Conservation (phyloP, 371 early-diverging fungal genomes). For the Parasitella parasitica region DNA sequence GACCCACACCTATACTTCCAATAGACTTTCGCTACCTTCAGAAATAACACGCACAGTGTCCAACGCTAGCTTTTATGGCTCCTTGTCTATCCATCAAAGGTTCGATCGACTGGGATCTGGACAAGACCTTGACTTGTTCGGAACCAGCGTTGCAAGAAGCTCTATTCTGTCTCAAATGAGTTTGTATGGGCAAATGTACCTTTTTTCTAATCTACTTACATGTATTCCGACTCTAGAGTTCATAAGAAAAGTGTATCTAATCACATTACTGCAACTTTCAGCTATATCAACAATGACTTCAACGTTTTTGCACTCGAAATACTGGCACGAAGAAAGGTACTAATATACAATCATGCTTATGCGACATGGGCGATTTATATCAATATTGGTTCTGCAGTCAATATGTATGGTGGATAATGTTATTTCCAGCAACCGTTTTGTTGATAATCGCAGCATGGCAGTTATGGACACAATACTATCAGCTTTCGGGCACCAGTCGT, state of each 20-base stretch:
- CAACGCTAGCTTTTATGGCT: slow-evolving; percentile 6
- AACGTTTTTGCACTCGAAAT: neutral
- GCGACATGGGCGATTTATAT: no score
- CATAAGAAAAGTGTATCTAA: slow-evolving; percentile 16
- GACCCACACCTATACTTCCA: neutral
- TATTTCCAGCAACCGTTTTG: slow-evolving; percentile 27
- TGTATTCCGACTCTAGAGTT: slow-evolving; percentile 8
- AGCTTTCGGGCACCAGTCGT: slow-evolving; percentile 24
- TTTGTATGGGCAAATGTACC: no score
- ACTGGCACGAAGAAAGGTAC: slow-evolving; percentile 23
- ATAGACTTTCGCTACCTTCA: slow-evolving; percentile 2
- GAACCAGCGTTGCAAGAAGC: slow-evolving; percentile 33
- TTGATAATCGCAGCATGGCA: slow-evolving; percentile 31
- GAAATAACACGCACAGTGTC: neutral
- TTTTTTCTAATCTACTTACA: no score
- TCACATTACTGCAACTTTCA: slow-evolving; percentile 3
- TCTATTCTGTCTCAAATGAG: slow-evolving; percentile 38
- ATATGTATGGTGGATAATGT: slow-evolving; percentile 38
- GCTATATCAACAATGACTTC: neutral
- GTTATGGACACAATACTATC: slow-evolving; percentile 44
- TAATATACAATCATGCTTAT: no score
- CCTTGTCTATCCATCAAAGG: slow-evolving; percentile 7
- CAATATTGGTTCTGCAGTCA: no score
- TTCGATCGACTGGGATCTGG: slow-evolving; percentile 36
- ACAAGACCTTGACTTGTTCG: slow-evolving; percentile 41